Percentiles rank a stretch among this genome's conserved stretches.
phyloP scores from a whole-genome alignment of 1,284 basidiomycete species.

The Athelia sp. region DNA sequence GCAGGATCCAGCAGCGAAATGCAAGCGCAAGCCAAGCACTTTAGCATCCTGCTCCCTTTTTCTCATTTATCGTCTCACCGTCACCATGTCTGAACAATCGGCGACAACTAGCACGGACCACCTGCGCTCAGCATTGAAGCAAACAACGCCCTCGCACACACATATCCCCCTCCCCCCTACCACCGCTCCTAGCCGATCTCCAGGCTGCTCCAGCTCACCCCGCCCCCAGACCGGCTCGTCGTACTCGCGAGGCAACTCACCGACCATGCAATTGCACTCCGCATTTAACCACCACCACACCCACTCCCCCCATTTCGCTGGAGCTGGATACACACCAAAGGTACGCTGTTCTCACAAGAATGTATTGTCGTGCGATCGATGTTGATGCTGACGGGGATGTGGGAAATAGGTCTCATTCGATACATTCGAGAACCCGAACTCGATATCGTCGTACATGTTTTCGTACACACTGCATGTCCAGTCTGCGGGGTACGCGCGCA shows the following conservation, averaged over 20 bases:
- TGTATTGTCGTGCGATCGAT: conserved; percentile 52
- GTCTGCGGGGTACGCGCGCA: conserved; percentile 77
- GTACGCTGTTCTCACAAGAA: conserved; percentile 11
- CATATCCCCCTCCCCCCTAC: conserved; percentile 15
- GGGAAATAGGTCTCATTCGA: conserved; percentile 58
- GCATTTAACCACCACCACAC: background rate
- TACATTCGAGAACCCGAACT: conserved; percentile 38
- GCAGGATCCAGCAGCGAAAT: no score
- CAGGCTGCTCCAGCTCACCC: conserved; percentile 5
- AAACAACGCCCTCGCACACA: conserved; percentile 23
- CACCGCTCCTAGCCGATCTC: conserved; percentile 14
- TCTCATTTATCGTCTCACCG: no score
- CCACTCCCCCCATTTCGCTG: background rate
- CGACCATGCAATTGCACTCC: background rate
- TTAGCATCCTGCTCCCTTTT: no score
- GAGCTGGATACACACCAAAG: background rate
- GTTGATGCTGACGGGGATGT: conserved; percentile 84
- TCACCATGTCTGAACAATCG: no score
- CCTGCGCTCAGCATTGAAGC: conserved; percentile 50
- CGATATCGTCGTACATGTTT: conserved; percentile 41
- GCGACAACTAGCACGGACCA: conserved; percentile 6
- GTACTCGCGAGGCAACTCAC: conserved; percentile 12
- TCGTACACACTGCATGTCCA: conserved; percentile 76
- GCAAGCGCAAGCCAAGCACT: no score
- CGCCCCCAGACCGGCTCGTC: conserved; percentile 12